Evolutionary conservation across 306 rosid genomes (phyloP).

Genomic region (Vachellia collinsii): DNA sequence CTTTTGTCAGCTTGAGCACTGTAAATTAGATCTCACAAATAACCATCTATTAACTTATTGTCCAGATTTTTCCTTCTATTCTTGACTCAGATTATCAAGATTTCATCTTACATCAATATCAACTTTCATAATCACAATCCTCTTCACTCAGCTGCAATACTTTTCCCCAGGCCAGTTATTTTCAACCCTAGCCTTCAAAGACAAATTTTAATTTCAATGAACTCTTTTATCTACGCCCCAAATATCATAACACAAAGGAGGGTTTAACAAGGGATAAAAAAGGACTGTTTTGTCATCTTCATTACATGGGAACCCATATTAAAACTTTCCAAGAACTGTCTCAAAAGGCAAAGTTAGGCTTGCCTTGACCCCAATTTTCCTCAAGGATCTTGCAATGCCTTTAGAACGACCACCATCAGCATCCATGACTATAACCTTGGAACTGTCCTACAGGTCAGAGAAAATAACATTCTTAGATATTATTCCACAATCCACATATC

Average conservation of each 20-base stretch:
- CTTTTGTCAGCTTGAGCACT: too few relatives aligned
- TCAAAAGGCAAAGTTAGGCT: conserved; percentile 46
- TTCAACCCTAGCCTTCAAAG: conserved; percentile 35
- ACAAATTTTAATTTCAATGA: conserved; percentile 23
- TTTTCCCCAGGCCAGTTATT: conserved; percentile 18
- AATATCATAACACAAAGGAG: conserved; percentile 10
- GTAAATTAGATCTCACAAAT: too few relatives aligned
- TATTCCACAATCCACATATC: conserved; percentile 52
- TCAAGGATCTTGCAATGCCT: conserved; percentile 89
- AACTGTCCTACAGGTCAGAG: conserved; percentile 85
- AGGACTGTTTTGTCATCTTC: not conserved
- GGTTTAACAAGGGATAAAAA: not conserved
- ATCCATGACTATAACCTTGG: conserved; percentile 89
- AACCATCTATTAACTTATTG: not conserved
- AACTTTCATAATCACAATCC: conserved; percentile 2
- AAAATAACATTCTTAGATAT: conserved; percentile 53
- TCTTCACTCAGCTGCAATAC: conserved; percentile 1
- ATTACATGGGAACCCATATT: not conserved
- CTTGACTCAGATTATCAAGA: not conserved
- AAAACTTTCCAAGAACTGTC: conserved; percentile 34
- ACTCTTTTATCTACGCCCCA: conserved; percentile 29
- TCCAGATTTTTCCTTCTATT: conserved; percentile 11
- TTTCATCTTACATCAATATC: conserved; percentile 18
- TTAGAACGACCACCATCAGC: conserved; percentile 82
- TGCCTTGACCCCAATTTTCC: conserved; percentile 83